Evolutionary conservation across 2,329 filamentous ascomycete genomes (phyloP).

Genomic region (Diplodia scrobiculata): DNA sequence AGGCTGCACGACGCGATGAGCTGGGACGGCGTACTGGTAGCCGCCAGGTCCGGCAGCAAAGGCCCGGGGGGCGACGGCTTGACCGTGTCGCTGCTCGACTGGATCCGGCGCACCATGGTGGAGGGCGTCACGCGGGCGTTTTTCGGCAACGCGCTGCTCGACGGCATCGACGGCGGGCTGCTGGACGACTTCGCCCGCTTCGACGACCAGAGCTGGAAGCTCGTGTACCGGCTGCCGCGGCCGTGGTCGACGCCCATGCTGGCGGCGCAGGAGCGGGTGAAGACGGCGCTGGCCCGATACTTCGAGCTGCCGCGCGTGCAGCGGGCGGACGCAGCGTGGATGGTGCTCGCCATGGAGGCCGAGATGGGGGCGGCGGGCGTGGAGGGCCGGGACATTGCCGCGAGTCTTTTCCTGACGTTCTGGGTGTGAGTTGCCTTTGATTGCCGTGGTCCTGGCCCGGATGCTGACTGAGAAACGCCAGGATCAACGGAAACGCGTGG

Average conservation of each 20-base stretch:
- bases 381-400: not conserved
- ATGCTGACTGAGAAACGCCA: no score
- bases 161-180: not conserved
- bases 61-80: no score
- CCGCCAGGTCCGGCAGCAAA: no score
- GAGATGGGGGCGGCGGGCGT: constrained; percentile 16
- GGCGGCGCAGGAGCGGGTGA: not conserved
- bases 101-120: constrained; percentile 1
- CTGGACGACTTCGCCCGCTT: constrained; percentile 19
- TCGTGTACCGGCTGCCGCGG: constrained; percentile 22
- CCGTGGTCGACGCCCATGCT: constrained; percentile 3
- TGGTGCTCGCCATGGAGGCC: constrained; percentile 14
- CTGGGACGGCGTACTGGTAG: not conserved
- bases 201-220: constrained; percentile 25
- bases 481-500: constrained; percentile 33
- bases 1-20: not conserved
- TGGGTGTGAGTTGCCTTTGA: not conserved
- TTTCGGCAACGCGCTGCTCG: constrained; percentile 1
- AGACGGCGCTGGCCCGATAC: constrained; percentile 13
- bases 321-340: constrained; percentile 15
- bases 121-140: constrained; percentile 8
- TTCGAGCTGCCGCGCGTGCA: constrained; percentile 12
- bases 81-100: constrained; percentile 1
- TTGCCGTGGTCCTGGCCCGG: no score
- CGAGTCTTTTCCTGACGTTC: constrained; percentile 4